These are phyloP conservation scores for Sistotremastrum suecicum DNA, from an alignment of 768 basidiomycete species.

Conservation along the genomic window DNA sequence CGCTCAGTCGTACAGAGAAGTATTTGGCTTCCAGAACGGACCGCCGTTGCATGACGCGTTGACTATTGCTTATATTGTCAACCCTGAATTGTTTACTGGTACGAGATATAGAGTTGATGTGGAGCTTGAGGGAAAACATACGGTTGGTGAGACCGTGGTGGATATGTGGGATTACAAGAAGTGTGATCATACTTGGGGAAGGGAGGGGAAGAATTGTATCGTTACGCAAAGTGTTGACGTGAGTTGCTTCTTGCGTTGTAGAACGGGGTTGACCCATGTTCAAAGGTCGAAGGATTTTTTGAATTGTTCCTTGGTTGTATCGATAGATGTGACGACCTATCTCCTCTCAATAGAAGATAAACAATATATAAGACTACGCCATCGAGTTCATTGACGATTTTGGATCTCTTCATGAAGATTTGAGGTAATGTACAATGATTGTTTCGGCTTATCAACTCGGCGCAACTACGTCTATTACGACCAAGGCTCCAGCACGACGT, in stretches of 20 bases:
- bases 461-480: too few species aligned
- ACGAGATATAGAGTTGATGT: conserved; percentile 68
- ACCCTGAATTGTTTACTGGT: conserved; percentile 49
- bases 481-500: too few species aligned
- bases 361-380: too few species aligned
- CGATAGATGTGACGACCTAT: conserved; percentile 38
- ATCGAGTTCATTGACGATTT: too few species aligned
- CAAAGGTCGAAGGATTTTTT: conserved; percentile 52
- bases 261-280: conserved; percentile 1
- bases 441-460: too few species aligned
- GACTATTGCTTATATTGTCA: conserved; percentile 61
- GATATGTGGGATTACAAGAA: conserved; percentile 54
- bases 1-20: conserved; percentile 51
- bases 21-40: conserved; percentile 72
- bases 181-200: conserved; percentile 51
- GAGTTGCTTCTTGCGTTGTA: conserved; percentile 11
- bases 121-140: conserved; percentile 54
- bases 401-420: too few species aligned
- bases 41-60: conserved; percentile 83
- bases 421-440: too few species aligned
- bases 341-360: conserved; percentile 37
- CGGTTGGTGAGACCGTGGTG: conserved; percentile 67
- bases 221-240: conserved; percentile 61
- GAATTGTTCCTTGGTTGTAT: conserved; percentile 48
- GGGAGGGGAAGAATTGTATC: conserved; percentile 58